Conservation (phyloP, 1,284 basidiomycete genomes). For the Cystobasidium pallidum region DNA sequence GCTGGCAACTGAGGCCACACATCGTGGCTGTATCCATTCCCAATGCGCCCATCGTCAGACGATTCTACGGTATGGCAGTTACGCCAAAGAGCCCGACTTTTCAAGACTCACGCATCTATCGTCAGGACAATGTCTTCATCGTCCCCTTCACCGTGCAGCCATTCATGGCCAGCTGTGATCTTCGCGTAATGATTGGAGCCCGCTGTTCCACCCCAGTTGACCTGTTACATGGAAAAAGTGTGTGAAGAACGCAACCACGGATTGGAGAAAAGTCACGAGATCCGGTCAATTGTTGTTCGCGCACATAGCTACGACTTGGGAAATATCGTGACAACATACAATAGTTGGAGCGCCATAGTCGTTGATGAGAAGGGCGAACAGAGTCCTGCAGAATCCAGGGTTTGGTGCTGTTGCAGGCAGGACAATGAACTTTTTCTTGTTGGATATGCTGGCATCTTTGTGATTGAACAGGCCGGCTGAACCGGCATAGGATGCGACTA, state of each 20-base stretch:
- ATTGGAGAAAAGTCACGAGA: neutral
- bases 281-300: neutral
- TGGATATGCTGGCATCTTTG: neutral
- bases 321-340: constrained; percentile 1
- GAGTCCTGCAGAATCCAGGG: constrained; percentile 19
- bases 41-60: no score
- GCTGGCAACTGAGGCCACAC: constrained; percentile 27
- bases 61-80: neutral
- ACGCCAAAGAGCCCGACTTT: neutral
- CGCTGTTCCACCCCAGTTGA: constrained; percentile 30
- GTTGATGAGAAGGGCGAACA: constrained; percentile 33
- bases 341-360: constrained; percentile 22
- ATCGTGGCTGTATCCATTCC: constrained; percentile 20
- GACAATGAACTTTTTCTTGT: constrained; percentile 13
- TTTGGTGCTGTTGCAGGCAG: constrained; percentile 25
- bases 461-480: neutral
- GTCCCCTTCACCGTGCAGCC: constrained; percentile 13
- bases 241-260: no score
- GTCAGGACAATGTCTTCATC: constrained; percentile 31
- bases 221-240: neutral
- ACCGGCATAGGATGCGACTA: constrained; percentile 15
- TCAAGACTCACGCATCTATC: constrained; percentile 17
- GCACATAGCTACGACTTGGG: neutral
- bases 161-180: constrained; percentile 17
- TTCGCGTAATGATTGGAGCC: constrained; percentile 23